phyloP scores from a whole-genome alignment of 352 stramenopile species.

The Phytopythium vexans region DNA sequence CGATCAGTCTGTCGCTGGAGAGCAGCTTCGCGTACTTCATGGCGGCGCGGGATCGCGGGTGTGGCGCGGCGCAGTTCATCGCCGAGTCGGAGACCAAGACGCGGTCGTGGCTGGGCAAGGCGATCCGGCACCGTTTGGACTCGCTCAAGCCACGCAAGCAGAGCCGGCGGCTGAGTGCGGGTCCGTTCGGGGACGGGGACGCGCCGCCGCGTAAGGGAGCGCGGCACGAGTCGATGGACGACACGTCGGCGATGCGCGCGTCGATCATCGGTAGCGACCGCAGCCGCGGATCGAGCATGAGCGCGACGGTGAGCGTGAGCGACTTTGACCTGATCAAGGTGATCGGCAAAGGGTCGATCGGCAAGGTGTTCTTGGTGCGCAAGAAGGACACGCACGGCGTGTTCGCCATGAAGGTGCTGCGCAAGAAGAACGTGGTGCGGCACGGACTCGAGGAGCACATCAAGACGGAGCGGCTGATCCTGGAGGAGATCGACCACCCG shows the following conservation, averaged over 20 bases:
- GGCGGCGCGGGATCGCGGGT: conserved; percentile 52
- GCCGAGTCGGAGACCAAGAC: conserved; percentile 56
- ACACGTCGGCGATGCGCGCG: conserved; percentile 47
- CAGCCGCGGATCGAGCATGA: conserved; percentile 23
- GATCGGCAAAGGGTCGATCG: conserved; percentile 82
- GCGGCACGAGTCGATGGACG: conserved; percentile 36
- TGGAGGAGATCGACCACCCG: conserved; percentile 96
- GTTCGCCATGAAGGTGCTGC: conserved; percentile 99
- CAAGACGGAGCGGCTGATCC: conserved; percentile 96
- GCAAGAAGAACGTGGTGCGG: conserved; percentile 92
- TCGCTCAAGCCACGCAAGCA: conserved; percentile 66
- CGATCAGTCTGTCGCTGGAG: conserved; percentile 68
- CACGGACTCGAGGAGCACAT: conserved; percentile 94
- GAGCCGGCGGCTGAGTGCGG: conserved; percentile 39
- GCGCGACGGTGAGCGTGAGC: conserved; percentile 78
- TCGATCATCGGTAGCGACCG: conserved; percentile 45
- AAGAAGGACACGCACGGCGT: conserved; percentile 89
- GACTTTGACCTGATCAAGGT: conserved; percentile 86
- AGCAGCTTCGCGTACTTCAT: conserved; percentile 75
- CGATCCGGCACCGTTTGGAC: conserved; percentile 59
- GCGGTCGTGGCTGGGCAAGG: conserved; percentile 57
- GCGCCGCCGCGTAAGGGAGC: conserved; percentile 39
- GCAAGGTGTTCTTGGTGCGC: conserved; percentile 87
- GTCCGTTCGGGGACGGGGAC: background rate
- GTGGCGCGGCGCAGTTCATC: conserved; percentile 50